phyloP scores from a whole-genome alignment of 805 yeast species.

The Tetrapisispora namnaoensis region DNA sequence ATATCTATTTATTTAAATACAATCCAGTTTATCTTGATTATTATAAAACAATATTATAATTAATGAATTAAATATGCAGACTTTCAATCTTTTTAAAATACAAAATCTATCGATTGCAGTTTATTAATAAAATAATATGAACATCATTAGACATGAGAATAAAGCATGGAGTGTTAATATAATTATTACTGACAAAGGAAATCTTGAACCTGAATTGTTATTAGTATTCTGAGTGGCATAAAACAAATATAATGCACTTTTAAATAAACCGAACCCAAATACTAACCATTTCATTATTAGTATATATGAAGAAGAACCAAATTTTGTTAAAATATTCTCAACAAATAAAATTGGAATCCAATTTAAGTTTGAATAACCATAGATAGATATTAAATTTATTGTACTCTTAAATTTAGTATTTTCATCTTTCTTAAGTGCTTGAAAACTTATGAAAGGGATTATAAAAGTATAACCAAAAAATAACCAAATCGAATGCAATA shows the following conservation, averaged over 20 bases:
- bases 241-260: slow-evolving; percentile 6
- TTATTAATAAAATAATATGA: slow-evolving; percentile 10
- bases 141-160: slow-evolving; percentile 14
- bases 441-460: slow-evolving; percentile 39
- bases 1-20: background rate
- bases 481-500: slow-evolving; percentile 58
- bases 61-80: background rate
- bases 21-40: background rate
- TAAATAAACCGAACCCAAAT: slow-evolving; percentile 5
- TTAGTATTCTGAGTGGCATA: slow-evolving; percentile 3
- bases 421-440: slow-evolving; percentile 1
- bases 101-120: background rate
- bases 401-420: slow-evolving; percentile 19
- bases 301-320: background rate
- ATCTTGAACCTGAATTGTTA: background rate
- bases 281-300: slow-evolving; percentile 5
- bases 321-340: slow-evolving; percentile 7
- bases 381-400: slow-evolving; percentile 57
- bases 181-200: slow-evolving; percentile 6
- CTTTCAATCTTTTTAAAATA: background rate
- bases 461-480: slow-evolving; percentile 68
- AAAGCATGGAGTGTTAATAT: slow-evolving; percentile 11
- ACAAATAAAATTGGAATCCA: slow-evolving; percentile 76
- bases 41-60: too few species aligned
- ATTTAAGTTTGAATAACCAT: slow-evolving; percentile 73